Evolutionary conservation across 1,284 basidiomycete genomes (phyloP).

Genomic region (Cutaneotrichosporon sp.): DNA sequence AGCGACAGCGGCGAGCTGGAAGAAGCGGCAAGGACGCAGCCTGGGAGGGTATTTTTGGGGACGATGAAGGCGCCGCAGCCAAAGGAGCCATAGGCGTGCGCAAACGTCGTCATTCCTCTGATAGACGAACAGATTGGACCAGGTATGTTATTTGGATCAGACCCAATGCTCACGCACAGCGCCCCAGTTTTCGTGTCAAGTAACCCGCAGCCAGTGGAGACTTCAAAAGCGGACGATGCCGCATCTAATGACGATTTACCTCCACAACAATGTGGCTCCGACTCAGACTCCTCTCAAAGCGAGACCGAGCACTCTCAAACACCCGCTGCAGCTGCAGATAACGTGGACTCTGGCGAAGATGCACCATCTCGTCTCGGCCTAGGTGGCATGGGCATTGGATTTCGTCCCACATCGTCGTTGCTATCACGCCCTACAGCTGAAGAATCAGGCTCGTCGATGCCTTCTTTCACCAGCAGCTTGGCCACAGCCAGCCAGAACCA

Average conservation of each 20-base stretch:
- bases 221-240: slow-evolving; percentile 20
- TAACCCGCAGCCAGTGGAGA: neutral
- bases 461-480: too few species aligned
- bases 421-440: too few species aligned
- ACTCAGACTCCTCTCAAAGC: too few species aligned
- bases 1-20: slow-evolving; percentile 59
- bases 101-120: slow-evolving; percentile 23
- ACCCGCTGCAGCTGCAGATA: neutral
- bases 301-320: too few species aligned
- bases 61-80: slow-evolving; percentile 55
- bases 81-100: slow-evolving; percentile 9
- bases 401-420: too few species aligned
- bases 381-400: too few species aligned
- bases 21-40: slow-evolving; percentile 65
- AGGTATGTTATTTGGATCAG: slow-evolving; percentile 49
- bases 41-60: slow-evolving; percentile 76
- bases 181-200: slow-evolving; percentile 61
- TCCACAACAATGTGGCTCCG: too few species aligned
- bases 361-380: too few species aligned
- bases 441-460: too few species aligned
- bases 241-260: slow-evolving; percentile 13
- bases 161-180: slow-evolving; percentile 23
- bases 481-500: too few species aligned
- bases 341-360: neutral
- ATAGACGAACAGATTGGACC: slow-evolving; percentile 60